A percentile compares a stretch with the other conserved stretches of the same genome.
Conservation (phyloP, 164 flowering plant genomes). For the Umbellularia californica region DNA sequence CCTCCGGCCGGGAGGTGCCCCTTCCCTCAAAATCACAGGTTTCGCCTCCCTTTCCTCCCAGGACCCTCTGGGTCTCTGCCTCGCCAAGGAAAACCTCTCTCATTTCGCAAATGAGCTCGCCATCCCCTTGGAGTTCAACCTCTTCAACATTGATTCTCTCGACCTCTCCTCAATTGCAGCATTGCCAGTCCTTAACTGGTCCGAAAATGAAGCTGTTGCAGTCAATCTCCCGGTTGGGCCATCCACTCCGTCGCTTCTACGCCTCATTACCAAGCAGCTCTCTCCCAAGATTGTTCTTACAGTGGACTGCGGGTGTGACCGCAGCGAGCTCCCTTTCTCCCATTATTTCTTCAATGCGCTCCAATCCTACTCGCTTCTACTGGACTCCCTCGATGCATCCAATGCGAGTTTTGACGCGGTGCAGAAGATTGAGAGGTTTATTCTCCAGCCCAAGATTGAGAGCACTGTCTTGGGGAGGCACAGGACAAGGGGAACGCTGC, state of each 20-base stretch:
- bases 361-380: slow-evolving; percentile 40
- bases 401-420: slow-evolving; percentile 40
- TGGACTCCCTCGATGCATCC: slow-evolving; percentile 70
- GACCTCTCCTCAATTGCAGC: slow-evolving; percentile 10
- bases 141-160: slow-evolving; percentile 44
- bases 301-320: slow-evolving; percentile 62
- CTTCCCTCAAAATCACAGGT: slow-evolving; percentile 62
- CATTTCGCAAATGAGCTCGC: slow-evolving; percentile 59
- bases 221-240: slow-evolving; percentile 56
- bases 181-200: slow-evolving; percentile 11
- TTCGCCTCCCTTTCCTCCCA: slow-evolving; percentile 49
- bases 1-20: slow-evolving; percentile 33
- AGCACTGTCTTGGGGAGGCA: slow-evolving; percentile 39
- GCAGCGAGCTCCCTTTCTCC: slow-evolving; percentile 58
- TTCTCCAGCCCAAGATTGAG: slow-evolving; percentile 64
- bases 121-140: slow-evolving; percentile 50
- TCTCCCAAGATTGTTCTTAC: slow-evolving; percentile 69
- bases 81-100: slow-evolving; percentile 48
- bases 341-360: slow-evolving; percentile 51
- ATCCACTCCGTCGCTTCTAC: slow-evolving; percentile 42
- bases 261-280: slow-evolving; percentile 52
- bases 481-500: slow-evolving; percentile 36
- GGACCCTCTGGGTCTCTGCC: slow-evolving; percentile 54
- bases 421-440: slow-evolving; percentile 64
- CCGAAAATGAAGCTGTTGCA: slow-evolving; percentile 53